Conservation (phyloP, 2,329 filamentous ascomycete genomes). For the Ophiosphaerella korrae region DNA sequence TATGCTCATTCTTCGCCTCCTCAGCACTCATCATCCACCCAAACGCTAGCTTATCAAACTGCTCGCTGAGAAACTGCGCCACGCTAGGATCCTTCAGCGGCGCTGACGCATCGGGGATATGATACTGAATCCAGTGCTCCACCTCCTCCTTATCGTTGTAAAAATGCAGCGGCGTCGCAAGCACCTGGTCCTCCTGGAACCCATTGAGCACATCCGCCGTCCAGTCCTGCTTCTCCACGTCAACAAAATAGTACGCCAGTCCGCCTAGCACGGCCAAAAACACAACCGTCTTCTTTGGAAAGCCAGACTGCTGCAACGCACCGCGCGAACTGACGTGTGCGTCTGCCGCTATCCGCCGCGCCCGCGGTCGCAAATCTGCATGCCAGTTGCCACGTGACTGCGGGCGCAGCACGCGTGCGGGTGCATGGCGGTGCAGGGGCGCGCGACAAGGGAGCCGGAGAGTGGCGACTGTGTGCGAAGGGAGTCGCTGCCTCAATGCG, state of each 20-base stretch:
- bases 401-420: too few relatives aligned
- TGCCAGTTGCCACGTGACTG: too few relatives aligned
- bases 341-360: too few relatives aligned
- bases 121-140: slow-evolving; percentile 31
- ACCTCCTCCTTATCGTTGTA: slow-evolving; percentile 33
- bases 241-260: slow-evolving; percentile 30
- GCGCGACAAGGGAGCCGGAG: too few relatives aligned
- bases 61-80: slow-evolving; percentile 25
- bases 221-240: slow-evolving; percentile 26
- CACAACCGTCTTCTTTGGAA: slow-evolving; percentile 40
- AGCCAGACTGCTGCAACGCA: slow-evolving; percentile 27
- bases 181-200: slow-evolving; percentile 17
- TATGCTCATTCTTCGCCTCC: slow-evolving; percentile 24
- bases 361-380: too few relatives aligned
- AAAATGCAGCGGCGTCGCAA: slow-evolving; percentile 32
- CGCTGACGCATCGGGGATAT: slow-evolving; percentile 26
- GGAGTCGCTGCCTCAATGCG: too few relatives aligned
- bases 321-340: too few relatives aligned
- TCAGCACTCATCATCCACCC: slow-evolving; percentile 38
- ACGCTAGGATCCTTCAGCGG: slow-evolving; percentile 27
- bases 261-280: slow-evolving; percentile 28
- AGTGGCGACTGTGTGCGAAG: too few relatives aligned
- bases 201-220: slow-evolving; percentile 23
- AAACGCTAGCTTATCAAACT: slow-evolving; percentile 30
- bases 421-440: too few relatives aligned